A percentile compares a stretch with the other conserved stretches of the same genome.
phyloP scores from a whole-genome alignment of 2,329 filamentous ascomycete genomes.

The Byssochlamys sp. region DNA sequence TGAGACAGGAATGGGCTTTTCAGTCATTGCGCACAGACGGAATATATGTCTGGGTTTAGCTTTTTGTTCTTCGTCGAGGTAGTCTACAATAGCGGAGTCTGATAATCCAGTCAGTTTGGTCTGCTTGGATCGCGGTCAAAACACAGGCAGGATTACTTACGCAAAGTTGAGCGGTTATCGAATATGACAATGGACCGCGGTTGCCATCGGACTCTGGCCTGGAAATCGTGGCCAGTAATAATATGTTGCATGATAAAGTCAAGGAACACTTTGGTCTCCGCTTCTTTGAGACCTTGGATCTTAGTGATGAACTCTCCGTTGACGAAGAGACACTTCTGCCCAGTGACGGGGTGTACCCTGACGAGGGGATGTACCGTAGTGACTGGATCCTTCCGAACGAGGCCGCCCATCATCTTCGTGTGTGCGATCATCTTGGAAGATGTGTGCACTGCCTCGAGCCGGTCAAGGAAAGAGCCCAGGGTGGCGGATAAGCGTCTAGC shows the following conservation, averaged over 20 bases:
- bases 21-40: constrained; percentile 41
- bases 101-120: neutral
- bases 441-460: constrained; percentile 29
- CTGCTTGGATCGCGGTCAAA: neutral
- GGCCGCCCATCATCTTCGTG: constrained; percentile 31
- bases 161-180: constrained; percentile 39
- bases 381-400: constrained; percentile 37
- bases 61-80: constrained; percentile 37
- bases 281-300: constrained; percentile 40
- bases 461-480: constrained; percentile 32
- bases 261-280: constrained; percentile 36
- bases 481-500: constrained; percentile 40
- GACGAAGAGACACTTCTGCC: constrained; percentile 40
- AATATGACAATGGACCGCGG: constrained; percentile 44
- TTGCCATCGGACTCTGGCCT: constrained; percentile 39
- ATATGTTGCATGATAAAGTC: constrained; percentile 43
- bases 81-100: constrained; percentile 45
- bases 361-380: constrained; percentile 38
- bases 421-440: constrained; percentile 38
- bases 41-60: constrained; percentile 42
- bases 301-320: constrained; percentile 42
- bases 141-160: constrained; percentile 22
- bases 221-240: constrained; percentile 39
- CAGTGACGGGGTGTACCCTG: constrained; percentile 40
- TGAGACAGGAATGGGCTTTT: constrained; percentile 40